Evolutionary conservation across 805 yeast species (phyloP).

Genomic region (Maudiozyma serrabonitensis): DNA sequence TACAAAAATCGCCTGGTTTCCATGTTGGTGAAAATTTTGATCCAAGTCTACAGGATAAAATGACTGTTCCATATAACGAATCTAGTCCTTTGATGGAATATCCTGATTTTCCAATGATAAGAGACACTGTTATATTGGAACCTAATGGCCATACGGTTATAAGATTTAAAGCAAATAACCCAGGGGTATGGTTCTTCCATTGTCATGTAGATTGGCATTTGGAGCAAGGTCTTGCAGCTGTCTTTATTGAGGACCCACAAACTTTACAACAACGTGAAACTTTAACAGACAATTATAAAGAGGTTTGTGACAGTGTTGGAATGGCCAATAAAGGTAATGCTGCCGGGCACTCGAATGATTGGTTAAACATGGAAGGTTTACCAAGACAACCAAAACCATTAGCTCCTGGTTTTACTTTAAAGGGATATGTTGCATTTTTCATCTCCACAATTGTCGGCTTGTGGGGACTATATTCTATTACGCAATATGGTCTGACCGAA

Average conservation of each 20-base stretch:
- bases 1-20: constrained; percentile 42
- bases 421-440: constrained; percentile 57
- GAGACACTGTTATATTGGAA: constrained; percentile 66
- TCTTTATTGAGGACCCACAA: constrained; percentile 61
- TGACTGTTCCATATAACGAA: constrained; percentile 46
- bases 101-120: constrained; percentile 50
- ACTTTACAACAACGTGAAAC: constrained; percentile 36
- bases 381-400: constrained; percentile 49
- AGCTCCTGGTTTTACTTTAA: constrained; percentile 61
- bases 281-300: constrained; percentile 40
- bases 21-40: constrained; percentile 35
- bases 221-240: constrained; percentile 69
- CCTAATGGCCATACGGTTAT: constrained; percentile 60
- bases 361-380: constrained; percentile 53
- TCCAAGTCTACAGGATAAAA: constrained; percentile 16
- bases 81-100: constrained; percentile 32
- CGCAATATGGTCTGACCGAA: constrained; percentile 58
- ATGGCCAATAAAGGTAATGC: constrained; percentile 55
- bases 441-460: constrained; percentile 47
- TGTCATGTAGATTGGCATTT: constrained; percentile 86
- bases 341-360: constrained; percentile 50
- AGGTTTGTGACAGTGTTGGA: constrained; percentile 39
- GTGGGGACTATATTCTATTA: constrained; percentile 51
- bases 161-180: constrained; percentile 74
- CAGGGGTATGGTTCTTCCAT: constrained; percentile 93